Evolutionary conservation across 768 basidiomycete species (phyloP).

Genomic region (Nidula microcarpa): DNA sequence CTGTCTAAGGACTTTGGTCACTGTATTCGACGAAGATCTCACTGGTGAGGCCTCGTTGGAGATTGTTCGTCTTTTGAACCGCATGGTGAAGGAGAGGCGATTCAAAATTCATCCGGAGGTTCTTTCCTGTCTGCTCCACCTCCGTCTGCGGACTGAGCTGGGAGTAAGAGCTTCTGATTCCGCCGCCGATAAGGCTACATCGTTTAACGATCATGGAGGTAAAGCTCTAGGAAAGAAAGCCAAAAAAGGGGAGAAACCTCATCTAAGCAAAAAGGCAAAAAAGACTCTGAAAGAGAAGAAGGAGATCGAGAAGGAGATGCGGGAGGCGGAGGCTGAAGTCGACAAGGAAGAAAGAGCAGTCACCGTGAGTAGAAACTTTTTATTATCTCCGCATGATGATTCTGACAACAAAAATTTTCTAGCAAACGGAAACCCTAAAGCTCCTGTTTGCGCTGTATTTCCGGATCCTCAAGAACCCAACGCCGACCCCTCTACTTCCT

Average conservation of each 20-base stretch:
- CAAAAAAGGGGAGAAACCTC: slow-evolving; percentile 58
- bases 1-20: slow-evolving; percentile 78
- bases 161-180: slow-evolving; percentile 74
- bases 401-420: no score
- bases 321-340: slow-evolving; percentile 91
- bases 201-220: slow-evolving; percentile 18
- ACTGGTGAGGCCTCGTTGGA: slow-evolving; percentile 84
- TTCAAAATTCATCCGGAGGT: slow-evolving; percentile 91
- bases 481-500: slow-evolving; percentile 74
- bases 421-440: slow-evolving; percentile 99
- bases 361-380: slow-evolving; percentile 78
- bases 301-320: slow-evolving; percentile 88
- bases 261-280: slow-evolving; percentile 90
- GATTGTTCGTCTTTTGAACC: slow-evolving; percentile 83
- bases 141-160: slow-evolving; percentile 87
- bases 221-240: slow-evolving; percentile 41
- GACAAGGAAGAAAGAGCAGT: slow-evolving; percentile 85
- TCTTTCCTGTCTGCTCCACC: slow-evolving; percentile 76
- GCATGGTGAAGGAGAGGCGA: slow-evolving; percentile 92
- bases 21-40: slow-evolving; percentile 79
- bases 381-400: no score
- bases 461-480: slow-evolving; percentile 85
- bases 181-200: slow-evolving; percentile 51
- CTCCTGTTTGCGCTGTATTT: slow-evolving; percentile 97
- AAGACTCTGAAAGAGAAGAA: slow-evolving; percentile 85